phyloP scores from a whole-genome alignment of 2,329 filamentous ascomycete genomes.

The Cryphonectria naterciae region DNA sequence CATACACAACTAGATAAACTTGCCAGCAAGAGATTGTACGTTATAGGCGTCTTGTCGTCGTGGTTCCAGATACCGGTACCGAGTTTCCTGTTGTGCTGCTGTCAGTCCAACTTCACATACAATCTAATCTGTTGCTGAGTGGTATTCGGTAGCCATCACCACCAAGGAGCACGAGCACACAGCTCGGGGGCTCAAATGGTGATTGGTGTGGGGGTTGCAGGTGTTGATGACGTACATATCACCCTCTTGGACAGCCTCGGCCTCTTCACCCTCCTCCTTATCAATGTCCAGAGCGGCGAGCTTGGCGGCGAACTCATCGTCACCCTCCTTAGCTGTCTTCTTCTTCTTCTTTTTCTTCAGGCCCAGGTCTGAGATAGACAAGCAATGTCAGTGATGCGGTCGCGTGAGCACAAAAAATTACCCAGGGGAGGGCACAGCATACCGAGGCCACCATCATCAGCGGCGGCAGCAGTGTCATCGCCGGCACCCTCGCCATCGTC shows the following conservation, averaged over 20 bases:
- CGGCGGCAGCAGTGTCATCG: constrained; percentile 46
- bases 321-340: constrained; percentile 65
- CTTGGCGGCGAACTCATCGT: constrained; percentile 64
- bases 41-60: constrained; percentile 75
- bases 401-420: background rate
- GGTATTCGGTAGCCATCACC: background rate
- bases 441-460: constrained; percentile 41
- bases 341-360: constrained; percentile 75
- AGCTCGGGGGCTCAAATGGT: background rate
- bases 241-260: constrained; percentile 63
- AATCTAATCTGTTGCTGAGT: background rate
- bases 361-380: constrained; percentile 54
- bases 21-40: constrained; percentile 81
- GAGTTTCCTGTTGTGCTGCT: constrained; percentile 17
- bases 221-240: constrained; percentile 68
- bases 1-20: background rate
- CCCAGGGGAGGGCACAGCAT: constrained; percentile 11
- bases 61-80: constrained; percentile 92
- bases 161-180: background rate
- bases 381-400: background rate
- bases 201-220: background rate
- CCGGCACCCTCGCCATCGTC: constrained; percentile 59
- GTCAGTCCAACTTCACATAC: constrained; percentile 9
- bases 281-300: constrained; percentile 66
- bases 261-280: constrained; percentile 61